phyloP scores from a whole-genome alignment of 2,329 filamentous ascomycete species.

The Arachnopeziza araneosa region DNA sequence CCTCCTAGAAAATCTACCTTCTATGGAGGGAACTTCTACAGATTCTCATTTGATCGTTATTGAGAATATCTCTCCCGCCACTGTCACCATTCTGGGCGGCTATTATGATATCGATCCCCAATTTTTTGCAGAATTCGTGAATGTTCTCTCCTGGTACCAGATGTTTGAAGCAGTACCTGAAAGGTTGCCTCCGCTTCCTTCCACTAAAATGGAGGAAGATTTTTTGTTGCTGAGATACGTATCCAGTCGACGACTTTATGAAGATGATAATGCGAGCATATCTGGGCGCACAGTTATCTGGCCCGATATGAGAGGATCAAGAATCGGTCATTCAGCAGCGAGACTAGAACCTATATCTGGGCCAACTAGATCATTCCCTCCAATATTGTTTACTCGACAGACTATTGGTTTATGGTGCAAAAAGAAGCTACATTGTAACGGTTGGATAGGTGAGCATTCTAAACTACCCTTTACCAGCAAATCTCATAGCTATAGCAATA shows the following conservation, averaged over 20 bases:
- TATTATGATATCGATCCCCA: conserved; percentile 6
- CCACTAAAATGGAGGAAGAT: conserved; percentile 2
- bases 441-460: conserved; percentile 2
- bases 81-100: neutral
- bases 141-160: conserved; percentile 7
- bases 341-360: neutral
- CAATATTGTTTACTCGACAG: conserved; percentile 4
- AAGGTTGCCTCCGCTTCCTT: conserved; percentile 2
- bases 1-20: neutral
- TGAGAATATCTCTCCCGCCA: conserved; percentile 1
- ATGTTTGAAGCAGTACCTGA: neutral
- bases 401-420: conserved; percentile 1
- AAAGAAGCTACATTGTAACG: neutral
- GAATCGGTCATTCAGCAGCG: neutral
- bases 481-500: neutral
- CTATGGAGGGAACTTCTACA: neutral
- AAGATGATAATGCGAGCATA: neutral
- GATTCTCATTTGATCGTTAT: neutral
- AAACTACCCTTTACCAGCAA: neutral
- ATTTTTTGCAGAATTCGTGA: conserved; percentile 7
- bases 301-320: neutral
- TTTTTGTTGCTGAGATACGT: conserved; percentile 3
- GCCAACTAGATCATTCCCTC: conserved; percentile 3
- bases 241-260: neutral
- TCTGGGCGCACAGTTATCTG: neutral